These are phyloP conservation scores for Arthrobotrys pseudoclavata DNA, from an alignment of 2,329 filamentous ascomycete genomes.

Conservation along the genomic window DNA sequence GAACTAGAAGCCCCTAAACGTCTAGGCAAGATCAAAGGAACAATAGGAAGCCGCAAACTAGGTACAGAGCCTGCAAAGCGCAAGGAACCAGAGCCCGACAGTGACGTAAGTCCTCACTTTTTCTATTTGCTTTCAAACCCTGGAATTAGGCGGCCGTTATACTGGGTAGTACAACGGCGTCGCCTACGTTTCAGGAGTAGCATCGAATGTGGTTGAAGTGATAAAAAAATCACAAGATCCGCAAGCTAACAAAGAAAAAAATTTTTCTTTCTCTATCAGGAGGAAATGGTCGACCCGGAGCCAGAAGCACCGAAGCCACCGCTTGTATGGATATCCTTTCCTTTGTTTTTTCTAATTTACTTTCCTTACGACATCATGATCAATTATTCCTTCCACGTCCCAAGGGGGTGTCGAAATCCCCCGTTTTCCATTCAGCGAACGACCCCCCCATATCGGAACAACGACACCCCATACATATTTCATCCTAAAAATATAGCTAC, in stretches of 20 bases:
- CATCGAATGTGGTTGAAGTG: conserved; percentile 27
- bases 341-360: conserved; percentile 12
- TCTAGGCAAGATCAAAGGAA: conserved; percentile 57
- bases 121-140: conserved; percentile 26
- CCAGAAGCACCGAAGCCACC: conserved; percentile 54
- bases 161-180: not conserved
- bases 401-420: not conserved
- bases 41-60: conserved; percentile 45
- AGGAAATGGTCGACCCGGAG: conserved; percentile 56
- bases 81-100: conserved; percentile 55
- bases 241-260: conserved; percentile 43
- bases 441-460: not conserved
- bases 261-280: conserved; percentile 37
- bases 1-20: conserved; percentile 41
- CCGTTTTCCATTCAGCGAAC: not conserved
- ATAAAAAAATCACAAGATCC: conserved; percentile 23
- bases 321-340: conserved; percentile 48
- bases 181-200: not conserved
- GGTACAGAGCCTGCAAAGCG: conserved; percentile 42
- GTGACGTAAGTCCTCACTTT: conserved; percentile 49
- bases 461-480: not conserved
- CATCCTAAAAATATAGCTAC: not conserved
- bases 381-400: conserved; percentile 16
- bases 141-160: conserved; percentile 20
- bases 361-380: conserved; percentile 9